Evolutionary conservation across 2,329 filamentous ascomycete genomes (phyloP), one percentile per base, ranked within the genome.

Genomic region (Fusarium armeniacum): DNA sequence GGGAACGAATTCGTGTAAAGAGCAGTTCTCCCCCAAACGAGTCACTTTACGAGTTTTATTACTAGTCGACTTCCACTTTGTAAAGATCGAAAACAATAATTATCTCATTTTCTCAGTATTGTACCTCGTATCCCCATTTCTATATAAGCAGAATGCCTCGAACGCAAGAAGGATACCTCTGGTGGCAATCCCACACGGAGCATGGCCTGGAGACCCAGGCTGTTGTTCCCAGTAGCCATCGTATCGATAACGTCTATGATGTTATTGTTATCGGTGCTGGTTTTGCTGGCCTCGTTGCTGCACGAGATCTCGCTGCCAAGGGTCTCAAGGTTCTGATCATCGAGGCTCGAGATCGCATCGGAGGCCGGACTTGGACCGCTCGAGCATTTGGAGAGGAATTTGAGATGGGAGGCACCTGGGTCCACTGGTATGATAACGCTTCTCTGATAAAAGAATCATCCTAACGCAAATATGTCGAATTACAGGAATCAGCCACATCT

Each of bases 351-450:
- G 80, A 82, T 57, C 78, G 81, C 5, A 80, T 82, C n/a, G 81
- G 80, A 6, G 81, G 81, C 3, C 76, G 80, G 7, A 81, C 80
- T 43, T 83, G 79, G 80, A 80, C 78, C 0, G 77, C 79, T 0
- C 69, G 74, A 10, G 70, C 71, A n/a, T 22, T 78, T 2, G 78
- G 78, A 1, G 76, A 75, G 16, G 75, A 78, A 0, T 75, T 79
- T 40, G 81, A 83, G 52, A 81, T 83, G 78, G 81, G 81, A 12
- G 81, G 81, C 0, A 82, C 81, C 1, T 83, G 80, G 79, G 75
- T 82, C 1, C 78, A 81, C 45, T 68, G 64, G 64, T 64, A 38
- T 7, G n/a, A 12, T 6, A 1, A n/a, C 35, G 12, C 1, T n/a
- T 1, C 10, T 11, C 5, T 0, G 5, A 13, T 12, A 3, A 38